A percentile compares a stretch with the other conserved stretches of the same genome.
phyloP scores from a whole-genome alignment of 352 stramenopile genomes.

The Globisporangium heterothallicum region DNA sequence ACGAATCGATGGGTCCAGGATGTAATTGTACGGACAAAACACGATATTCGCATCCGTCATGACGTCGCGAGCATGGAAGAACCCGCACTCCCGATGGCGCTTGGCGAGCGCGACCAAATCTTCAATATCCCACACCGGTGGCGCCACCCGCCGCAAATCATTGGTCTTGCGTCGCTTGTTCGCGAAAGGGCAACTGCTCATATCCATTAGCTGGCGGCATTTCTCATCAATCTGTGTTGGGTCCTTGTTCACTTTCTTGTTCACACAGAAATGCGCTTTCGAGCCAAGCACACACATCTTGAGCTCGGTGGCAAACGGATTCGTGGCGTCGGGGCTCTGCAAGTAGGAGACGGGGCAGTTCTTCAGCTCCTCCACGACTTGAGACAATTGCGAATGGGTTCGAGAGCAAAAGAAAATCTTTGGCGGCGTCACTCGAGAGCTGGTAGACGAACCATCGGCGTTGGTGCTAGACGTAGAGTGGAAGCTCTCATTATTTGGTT shows the following conservation, averaged over 20 bases:
- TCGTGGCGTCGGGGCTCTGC: constrained; percentile 26
- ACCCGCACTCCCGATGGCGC: constrained; percentile 74
- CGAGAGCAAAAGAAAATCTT: constrained; percentile 87
- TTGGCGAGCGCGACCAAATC: constrained; percentile 70
- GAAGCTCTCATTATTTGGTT: constrained; percentile 19
- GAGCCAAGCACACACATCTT: constrained; percentile 81
- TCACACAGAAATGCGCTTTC: constrained; percentile 78
- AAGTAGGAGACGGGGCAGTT: constrained; percentile 65
- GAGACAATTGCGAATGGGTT: constrained; percentile 80
- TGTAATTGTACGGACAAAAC: constrained; percentile 88
- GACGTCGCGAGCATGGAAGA: constrained; percentile 54
- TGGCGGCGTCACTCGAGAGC: constrained; percentile 29
- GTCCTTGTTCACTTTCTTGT: constrained; percentile 63
- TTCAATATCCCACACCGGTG: constrained; percentile 82
- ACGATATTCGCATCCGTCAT: constrained; percentile 66
- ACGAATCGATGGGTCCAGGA: constrained; percentile 75
- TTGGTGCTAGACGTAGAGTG: constrained; percentile 9
- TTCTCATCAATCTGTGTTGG: constrained; percentile 66
- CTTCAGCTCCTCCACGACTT: constrained; percentile 80
- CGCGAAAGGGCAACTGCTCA: constrained; percentile 50
- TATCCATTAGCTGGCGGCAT: constrained; percentile 51
- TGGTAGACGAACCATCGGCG: neutral
- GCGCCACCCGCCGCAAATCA: constrained; percentile 37
- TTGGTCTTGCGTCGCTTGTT: constrained; percentile 50
- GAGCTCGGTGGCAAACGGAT: constrained; percentile 32